Percentiles rank a stretch among this genome's conserved stretches.
phyloP scores from a whole-genome alignment of 1,139 yeast genomes.

The Saccharomyces hybrid region DNA sequence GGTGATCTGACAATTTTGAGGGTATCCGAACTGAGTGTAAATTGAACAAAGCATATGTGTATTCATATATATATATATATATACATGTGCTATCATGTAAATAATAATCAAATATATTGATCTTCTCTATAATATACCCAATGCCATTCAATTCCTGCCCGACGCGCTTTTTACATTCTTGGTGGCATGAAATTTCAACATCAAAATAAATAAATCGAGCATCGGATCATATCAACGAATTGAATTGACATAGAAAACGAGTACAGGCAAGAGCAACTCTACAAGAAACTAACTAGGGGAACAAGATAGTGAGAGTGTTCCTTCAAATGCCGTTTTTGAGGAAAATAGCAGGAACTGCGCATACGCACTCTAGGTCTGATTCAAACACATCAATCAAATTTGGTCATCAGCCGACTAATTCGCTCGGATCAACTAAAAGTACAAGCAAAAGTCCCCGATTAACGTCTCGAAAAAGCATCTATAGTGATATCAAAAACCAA shows the following conservation, averaged over 20 bases:
- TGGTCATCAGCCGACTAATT: slow-evolving; percentile 9
- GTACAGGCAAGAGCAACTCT: neutral
- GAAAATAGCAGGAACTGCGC: slow-evolving; percentile 20
- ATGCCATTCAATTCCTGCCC: neutral
- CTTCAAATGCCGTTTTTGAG: slow-evolving; percentile 23
- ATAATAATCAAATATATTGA: neutral
- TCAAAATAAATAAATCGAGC: too few relatives aligned
- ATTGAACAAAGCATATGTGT: slow-evolving; percentile 13
- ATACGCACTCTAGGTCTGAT: slow-evolving; percentile 23
- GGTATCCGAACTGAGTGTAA: slow-evolving; percentile 61
- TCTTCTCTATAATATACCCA: too few relatives aligned
- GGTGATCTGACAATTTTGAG: slow-evolving; percentile 76
- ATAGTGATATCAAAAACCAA: neutral
- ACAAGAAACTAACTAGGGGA: neutral
- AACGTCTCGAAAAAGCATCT: neutral
- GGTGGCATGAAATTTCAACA: too few relatives aligned
- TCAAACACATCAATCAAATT: slow-evolving; percentile 19
- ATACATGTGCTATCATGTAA: neutral
- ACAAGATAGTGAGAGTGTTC: neutral
- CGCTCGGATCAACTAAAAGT: neutral
- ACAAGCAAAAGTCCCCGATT: neutral
- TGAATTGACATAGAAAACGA: too few relatives aligned
- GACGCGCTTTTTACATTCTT: too few relatives aligned
- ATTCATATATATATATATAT: neutral
- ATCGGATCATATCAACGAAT: too few relatives aligned